These are phyloP conservation scores for Oryza meridionalis DNA, from an alignment of 176 grass and related monocot genomes.

Conservation along the genomic window DNA sequence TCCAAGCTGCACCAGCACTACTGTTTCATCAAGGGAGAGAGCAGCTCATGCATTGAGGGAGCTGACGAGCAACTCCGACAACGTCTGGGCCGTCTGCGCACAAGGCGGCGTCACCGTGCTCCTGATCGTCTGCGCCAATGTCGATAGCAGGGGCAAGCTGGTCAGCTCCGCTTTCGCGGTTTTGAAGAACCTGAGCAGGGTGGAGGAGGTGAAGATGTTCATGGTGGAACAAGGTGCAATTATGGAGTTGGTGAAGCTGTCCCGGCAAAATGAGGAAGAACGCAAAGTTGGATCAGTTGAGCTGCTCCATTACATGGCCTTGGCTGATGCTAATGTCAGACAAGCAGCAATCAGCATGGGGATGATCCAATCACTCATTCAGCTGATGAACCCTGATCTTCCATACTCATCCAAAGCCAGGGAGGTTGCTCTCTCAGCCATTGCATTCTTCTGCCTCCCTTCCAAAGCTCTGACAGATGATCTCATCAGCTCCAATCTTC, in stretches of 20 bases:
- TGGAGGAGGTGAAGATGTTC: slow-evolving; percentile 55
- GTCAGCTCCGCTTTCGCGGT: slow-evolving; percentile 37
- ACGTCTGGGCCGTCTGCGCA: slow-evolving; percentile 88
- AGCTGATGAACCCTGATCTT: slow-evolving; percentile 42
- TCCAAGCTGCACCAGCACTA: neutral
- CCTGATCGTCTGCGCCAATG: slow-evolving; percentile 43
- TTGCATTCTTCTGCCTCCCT: slow-evolving; percentile 34
- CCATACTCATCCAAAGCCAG: slow-evolving; percentile 43
- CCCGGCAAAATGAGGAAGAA: slow-evolving; percentile 44
- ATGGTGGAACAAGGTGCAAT: slow-evolving; percentile 48
- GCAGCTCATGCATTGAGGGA: slow-evolving; percentile 60
- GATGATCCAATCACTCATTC: slow-evolving; percentile 30
- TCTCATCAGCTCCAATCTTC: slow-evolving; percentile 28
- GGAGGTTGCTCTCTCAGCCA: slow-evolving; percentile 50
- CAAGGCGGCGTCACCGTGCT: slow-evolving; percentile 80
- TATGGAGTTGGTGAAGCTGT: slow-evolving; percentile 34
- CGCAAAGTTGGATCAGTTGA: slow-evolving; percentile 37
- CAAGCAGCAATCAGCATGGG: slow-evolving; percentile 33
- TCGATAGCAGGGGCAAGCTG: slow-evolving; percentile 31
- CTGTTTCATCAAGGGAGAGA: slow-evolving; percentile 44
- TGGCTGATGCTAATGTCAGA: slow-evolving; percentile 26
- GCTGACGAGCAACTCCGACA: slow-evolving; percentile 91
- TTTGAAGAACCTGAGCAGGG: slow-evolving; percentile 43
- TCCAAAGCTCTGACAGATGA: slow-evolving; percentile 18
- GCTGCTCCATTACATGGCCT: slow-evolving; percentile 39